Evolutionary conservation across 2,329 filamentous ascomycete species (phyloP).

Genomic region (Diaporthe batatas): DNA sequence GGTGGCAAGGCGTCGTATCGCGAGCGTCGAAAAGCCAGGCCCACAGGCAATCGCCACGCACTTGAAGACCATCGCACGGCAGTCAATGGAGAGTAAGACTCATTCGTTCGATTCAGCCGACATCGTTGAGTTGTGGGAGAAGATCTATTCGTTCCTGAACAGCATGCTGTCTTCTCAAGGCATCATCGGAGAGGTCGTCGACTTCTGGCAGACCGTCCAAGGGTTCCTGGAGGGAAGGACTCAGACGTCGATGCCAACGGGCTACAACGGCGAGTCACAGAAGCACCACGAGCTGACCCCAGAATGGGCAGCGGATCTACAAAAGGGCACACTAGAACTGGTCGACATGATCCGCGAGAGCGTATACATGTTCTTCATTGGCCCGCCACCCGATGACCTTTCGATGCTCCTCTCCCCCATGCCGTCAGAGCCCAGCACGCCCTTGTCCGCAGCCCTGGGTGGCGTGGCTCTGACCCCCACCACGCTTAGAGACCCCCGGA

Average conservation of each 20-base stretch:
- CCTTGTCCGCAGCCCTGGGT: constrained; percentile 63
- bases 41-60: constrained; percentile 79
- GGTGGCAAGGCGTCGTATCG: constrained; percentile 85
- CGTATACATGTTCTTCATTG: constrained; percentile 85
- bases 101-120: constrained; percentile 82
- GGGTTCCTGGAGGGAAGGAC: constrained; percentile 90
- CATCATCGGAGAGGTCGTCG: constrained; percentile 87
- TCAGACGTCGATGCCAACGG: constrained; percentile 82
- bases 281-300: constrained; percentile 84
- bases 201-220: constrained; percentile 94
- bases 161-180: constrained; percentile 83
- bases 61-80: constrained; percentile 79
- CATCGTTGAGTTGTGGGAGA: constrained; percentile 93
- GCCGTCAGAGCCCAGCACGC: constrained; percentile 77
- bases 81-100: constrained; percentile 71
- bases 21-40: constrained; percentile 78
- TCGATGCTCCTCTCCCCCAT: constrained; percentile 88
- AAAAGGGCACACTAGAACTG: constrained; percentile 85
- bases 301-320: constrained; percentile 78
- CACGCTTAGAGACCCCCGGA: constrained; percentile 76
- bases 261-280: constrained; percentile 84
- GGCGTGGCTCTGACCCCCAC: constrained; percentile 62
- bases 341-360: constrained; percentile 85
- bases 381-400: constrained; percentile 90
- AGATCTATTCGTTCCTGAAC: constrained; percentile 80